Base-by-base conservation (phyloP, 306 rosid species). In the Cicer judaicum region DNA sequence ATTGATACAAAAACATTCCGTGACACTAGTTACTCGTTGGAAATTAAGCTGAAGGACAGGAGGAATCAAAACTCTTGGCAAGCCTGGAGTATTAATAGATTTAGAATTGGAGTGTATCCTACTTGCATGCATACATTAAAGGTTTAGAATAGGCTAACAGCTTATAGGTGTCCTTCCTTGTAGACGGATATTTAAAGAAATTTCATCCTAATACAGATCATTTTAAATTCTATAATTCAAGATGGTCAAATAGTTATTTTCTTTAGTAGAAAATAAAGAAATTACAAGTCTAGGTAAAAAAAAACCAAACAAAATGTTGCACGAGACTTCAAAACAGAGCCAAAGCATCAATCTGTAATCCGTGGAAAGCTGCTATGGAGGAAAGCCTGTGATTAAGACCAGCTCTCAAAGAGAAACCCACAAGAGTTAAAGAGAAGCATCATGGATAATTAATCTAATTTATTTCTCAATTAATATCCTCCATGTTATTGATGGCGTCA, bases 311-410 rank as follows among this genome's bases (percentile, higher is more conserved):
- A 42, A 71, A 16, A 15, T 19, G 11, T 48, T 56, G 49, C 14
- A 29, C 19, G 36, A 39, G 40, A 21, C 54, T 41, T 7, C 0
- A 8, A 39, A 40, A 18, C 38, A 40, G 6, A 40, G 40, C 16
- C 54, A 19, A 41, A 6, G 46, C 36, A 24, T 21, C 21, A 21
- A 10, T 38, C n/a, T 19, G 57, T 9, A 42, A 64, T 24, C 3
- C 4, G 49, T 29, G 59, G 14, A 55, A 76, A 67, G 73, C 68
- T 52, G 43, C 16, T 8, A 12, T 64, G 12, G 44, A 19, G 15
- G 44, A 75, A 75, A 75, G 53, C 64, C 65, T 52, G 50, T 21
- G 18, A 42, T 42, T 42, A 65, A 65, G 47, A 29, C 7, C 7
- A 40, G 55, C 47, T 52, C 46, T 46, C 34, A 41, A 9, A 50